Conservation (phyloP, 768 basidiomycete species). For the Candolleomyces aberdarensis region DNA sequence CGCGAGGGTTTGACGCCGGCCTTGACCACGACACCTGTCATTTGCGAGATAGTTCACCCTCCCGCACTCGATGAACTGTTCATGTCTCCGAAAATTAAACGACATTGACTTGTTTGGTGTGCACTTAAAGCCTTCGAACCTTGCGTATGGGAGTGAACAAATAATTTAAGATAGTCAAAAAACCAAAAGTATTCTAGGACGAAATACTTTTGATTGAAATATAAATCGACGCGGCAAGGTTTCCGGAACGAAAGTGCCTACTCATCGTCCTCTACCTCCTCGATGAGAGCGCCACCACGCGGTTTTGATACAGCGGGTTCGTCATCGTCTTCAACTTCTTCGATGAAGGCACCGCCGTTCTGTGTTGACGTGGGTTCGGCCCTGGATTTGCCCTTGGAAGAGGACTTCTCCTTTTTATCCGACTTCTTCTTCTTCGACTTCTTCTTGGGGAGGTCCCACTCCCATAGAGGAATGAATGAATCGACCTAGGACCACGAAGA, state of each 20-base stretch:
- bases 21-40: too few relatives aligned
- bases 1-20: too few relatives aligned
- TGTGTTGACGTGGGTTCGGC: constrained; percentile 35
- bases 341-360: constrained; percentile 42
- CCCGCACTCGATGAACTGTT: too few relatives aligned
- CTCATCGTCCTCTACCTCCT: constrained; percentile 47
- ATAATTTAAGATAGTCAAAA: too few relatives aligned
- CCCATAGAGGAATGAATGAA: constrained; percentile 95
- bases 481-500: constrained; percentile 64
- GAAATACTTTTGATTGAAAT: too few relatives aligned
- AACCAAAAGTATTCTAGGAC: too few relatives aligned
- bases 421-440: constrained; percentile 72
- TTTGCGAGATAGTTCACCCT: too few relatives aligned
- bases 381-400: constrained; percentile 33
- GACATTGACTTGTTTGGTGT: too few relatives aligned
- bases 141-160: too few relatives aligned
- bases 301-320: constrained; percentile 36
- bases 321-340: constrained; percentile 44
- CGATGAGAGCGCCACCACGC: constrained; percentile 37
- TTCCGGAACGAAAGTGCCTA: not conserved
- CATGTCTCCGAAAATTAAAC: too few relatives aligned
- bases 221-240: too few relatives aligned
- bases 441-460: constrained; percentile 89
- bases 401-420: constrained; percentile 35
- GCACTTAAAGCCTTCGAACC: too few relatives aligned